phyloP scores from a whole-genome alignment of 2,329 filamentous ascomycete genomes.

The Cercospora zeae-maydis region DNA sequence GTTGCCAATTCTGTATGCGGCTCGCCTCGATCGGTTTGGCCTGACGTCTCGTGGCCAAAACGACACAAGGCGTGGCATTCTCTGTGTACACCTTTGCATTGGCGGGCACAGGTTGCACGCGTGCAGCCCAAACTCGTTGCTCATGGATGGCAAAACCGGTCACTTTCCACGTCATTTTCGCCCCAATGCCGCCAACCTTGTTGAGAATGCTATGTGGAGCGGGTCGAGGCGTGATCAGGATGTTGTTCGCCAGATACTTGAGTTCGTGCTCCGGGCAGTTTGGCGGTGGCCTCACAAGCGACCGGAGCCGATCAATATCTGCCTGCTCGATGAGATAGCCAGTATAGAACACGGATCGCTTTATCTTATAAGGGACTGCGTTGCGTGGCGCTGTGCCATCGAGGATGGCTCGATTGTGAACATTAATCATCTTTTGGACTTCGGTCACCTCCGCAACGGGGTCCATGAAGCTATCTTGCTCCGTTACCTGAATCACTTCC shows the following conservation, averaged over 20 bases:
- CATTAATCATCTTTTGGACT: conserved; percentile 84
- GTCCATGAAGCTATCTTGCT: conserved; percentile 69
- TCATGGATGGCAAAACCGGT: conserved; percentile 71
- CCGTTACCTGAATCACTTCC: conserved; percentile 83
- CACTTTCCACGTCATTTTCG: conserved; percentile 79
- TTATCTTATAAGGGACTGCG: conserved; percentile 62
- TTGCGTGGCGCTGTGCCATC: conserved; percentile 44
- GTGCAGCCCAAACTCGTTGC: conserved; percentile 81
- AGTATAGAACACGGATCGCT: conserved; percentile 86
- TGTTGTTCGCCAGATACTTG: conserved; percentile 80
- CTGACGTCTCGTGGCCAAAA: conserved; percentile 74
- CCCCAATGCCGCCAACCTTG: conserved; percentile 82
- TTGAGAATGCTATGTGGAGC: conserved; percentile 69
- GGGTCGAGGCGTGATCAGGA: conserved; percentile 79
- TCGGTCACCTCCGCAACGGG: conserved; percentile 76
- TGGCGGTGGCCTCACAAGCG: conserved; percentile 62
- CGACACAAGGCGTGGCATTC: conserved; percentile 71
- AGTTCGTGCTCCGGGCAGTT: conserved; percentile 66
- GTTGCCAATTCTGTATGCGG: conserved; percentile 79
- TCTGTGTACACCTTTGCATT: conserved; percentile 72
- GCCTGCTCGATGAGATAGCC: conserved; percentile 76
- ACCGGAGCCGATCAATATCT: conserved; percentile 69
- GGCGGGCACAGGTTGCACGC: conserved; percentile 67
- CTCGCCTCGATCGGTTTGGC: conserved; percentile 74
- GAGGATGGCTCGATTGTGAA: conserved; percentile 67